phyloP scores from a whole-genome alignment of 352 stramenopile genomes.

The Globisporangium solare region DNA sequence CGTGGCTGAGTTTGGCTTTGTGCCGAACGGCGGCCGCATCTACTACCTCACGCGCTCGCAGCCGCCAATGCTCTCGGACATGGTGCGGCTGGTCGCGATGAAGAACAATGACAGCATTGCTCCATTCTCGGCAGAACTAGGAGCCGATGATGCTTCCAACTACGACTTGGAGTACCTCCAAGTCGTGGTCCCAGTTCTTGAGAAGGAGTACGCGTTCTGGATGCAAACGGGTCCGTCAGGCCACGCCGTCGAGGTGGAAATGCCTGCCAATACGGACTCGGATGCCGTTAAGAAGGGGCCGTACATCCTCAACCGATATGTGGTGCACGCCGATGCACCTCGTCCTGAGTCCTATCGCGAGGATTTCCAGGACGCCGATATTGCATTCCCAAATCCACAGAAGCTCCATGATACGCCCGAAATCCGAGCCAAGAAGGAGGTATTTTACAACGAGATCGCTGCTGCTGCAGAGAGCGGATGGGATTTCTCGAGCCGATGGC shows the following conservation, averaged over 20 bases:
- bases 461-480: slow-evolving; percentile 83
- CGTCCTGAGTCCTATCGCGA: slow-evolving; percentile 85
- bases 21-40: slow-evolving; percentile 86
- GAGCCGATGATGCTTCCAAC: too few relatives aligned
- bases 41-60: slow-evolving; percentile 90
- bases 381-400: slow-evolving; percentile 25
- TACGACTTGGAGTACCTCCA: slow-evolving; percentile 30
- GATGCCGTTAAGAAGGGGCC: slow-evolving; percentile 16
- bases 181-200: slow-evolving; percentile 49
- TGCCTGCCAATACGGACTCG: slow-evolving; percentile 6
- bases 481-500: slow-evolving; percentile 88
- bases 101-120: slow-evolving; percentile 35
- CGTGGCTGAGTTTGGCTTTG: slow-evolving; percentile 79
- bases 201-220: slow-evolving; percentile 82
- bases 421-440: slow-evolving; percentile 42
- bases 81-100: slow-evolving; percentile 62
- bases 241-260: slow-evolving; percentile 39
- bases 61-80: slow-evolving; percentile 85
- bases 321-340: slow-evolving; percentile 55
- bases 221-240: slow-evolving; percentile 59
- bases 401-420: slow-evolving; percentile 14
- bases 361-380: slow-evolving; percentile 63
- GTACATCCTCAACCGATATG: slow-evolving; percentile 76
- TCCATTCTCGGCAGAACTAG: slow-evolving; percentile 21
- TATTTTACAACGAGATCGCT: slow-evolving; percentile 79